Evolutionary conservation across 106 monocot genomes (phyloP), one percentile per base, ranked within the genome.

Genomic region (Dioscorea dumetorum): DNA sequence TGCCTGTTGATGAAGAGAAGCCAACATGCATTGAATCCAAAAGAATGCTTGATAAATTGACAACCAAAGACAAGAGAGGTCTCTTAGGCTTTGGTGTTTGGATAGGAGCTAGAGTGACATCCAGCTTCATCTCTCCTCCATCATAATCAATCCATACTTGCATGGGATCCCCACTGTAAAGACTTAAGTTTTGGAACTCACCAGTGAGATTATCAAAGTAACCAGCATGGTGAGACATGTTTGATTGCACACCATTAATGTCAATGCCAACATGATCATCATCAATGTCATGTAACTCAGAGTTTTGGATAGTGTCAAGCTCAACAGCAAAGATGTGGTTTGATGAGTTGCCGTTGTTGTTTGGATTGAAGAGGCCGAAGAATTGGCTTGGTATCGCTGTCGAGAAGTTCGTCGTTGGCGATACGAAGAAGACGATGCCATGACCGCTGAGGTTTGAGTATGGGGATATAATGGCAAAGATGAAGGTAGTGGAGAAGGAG

Each of bases 111-210:
- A 78, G 11, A 4, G 72, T 67, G 15, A 72, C 78, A 31, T 73
- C 48, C 3, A 78, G 52, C 35, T 53, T 22, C 72, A 78, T 52
- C 0, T 22, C 22, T 8, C 23, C 5, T 2, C 67, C 67, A 24
- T 78, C 62, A 48, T 72, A 73, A 21, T 78, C 78, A 20, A 73
- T 34, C 78, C 78, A 78, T 4, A 78, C 60, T 57, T 72, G 72
- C 71, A 78, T 78, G 8, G 72, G 61, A 18, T 72, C 4, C 52
- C 78, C 78, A 21, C 78, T 78, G 1, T 24, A 62, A 3, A 78
- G 72, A 15, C 48, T 50, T 50, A 66, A 50, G 49, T 66, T 66
- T 11, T 49, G 49, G 16, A 66, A 66, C 23, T 50, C 50, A 21
- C 20, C 22, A 23, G 66, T 20, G 50, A 23, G 4, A 23, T 66